phyloP scores from a whole-genome alignment of 2,329 filamentous ascomycete species.

The Trichoderma sp. region DNA sequence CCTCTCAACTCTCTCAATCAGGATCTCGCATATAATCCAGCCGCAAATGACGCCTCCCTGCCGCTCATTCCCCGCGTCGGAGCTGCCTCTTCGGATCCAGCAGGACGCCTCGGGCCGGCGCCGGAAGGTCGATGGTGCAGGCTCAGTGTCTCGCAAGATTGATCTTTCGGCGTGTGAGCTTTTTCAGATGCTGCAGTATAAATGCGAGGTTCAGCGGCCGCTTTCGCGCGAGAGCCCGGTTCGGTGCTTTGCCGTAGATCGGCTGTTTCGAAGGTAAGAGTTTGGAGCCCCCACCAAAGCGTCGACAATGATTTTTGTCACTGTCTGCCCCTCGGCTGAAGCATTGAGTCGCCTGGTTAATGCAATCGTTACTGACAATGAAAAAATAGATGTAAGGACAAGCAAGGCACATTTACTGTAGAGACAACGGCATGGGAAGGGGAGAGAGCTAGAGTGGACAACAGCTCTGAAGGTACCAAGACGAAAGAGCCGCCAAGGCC shows the following conservation, averaged over 20 bases:
- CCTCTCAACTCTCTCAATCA: background rate
- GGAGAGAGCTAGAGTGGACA: slow-evolving; percentile 23
- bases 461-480: background rate
- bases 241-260: slow-evolving; percentile 55
- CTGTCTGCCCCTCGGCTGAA: background rate
- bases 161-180: slow-evolving; percentile 56
- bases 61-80: slow-evolving; percentile 50
- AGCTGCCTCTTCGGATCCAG: slow-evolving; percentile 51
- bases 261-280: slow-evolving; percentile 56
- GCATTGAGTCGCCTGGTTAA: background rate
- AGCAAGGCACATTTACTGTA: slow-evolving; percentile 55
- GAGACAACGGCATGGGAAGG: slow-evolving; percentile 65
- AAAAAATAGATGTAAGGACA: slow-evolving; percentile 53
- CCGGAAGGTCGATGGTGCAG: slow-evolving; percentile 46
- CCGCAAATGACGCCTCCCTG: slow-evolving; percentile 56
- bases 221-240: slow-evolving; percentile 46
- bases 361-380: background rate
- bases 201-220: slow-evolving; percentile 53
- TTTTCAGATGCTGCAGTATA: slow-evolving; percentile 58
- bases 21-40: background rate
- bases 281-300: background rate
- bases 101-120: slow-evolving; percentile 47
- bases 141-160: slow-evolving; percentile 36
- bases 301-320: background rate
- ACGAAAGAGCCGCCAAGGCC: slow-evolving; percentile 23